Base-by-base conservation (phyloP, 2,329 filamentous ascomycete species). In the Monilinia fructicola region DNA sequence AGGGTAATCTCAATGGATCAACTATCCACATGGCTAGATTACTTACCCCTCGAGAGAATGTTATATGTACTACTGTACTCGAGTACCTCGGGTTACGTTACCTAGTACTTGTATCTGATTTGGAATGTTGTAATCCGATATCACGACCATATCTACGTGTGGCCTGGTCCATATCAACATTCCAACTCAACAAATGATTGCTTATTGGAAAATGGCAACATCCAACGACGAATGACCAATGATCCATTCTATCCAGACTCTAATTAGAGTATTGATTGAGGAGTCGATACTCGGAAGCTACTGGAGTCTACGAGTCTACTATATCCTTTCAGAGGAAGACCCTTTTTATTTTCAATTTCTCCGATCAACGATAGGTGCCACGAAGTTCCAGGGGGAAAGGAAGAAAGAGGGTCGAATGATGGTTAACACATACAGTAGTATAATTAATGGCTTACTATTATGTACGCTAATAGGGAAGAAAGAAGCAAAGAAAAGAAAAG, bases 221-320 rank as follows among this genome's bases (percentile, higher is more conserved):
- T 31, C 56, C 28, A 48, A 48, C 26, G 42, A 60, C 42, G 42
- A 35, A 35, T 35, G 40, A n/a, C 55, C 46, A 40, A 55, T 55
- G 21, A 42, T 54, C 40, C 54, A 55, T 35, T 40, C 54, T 40
- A 14, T 35, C n/a, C n/a, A n/a, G n/a, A n/a, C n/a, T n/a, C n/a
- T n/a, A n/a, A n/a, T n/a, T n/a, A n/a, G n/a, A n/a, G n/a, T n/a
- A n/a, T n/a, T n/a, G n/a, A 40, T n/a, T 26, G n/a, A 40, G 46
- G 23, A 50, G 9, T 23, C 31, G 5, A 35, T 35, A 35, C 31
- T 35, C 31, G 31, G 31, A 35, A 35, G 9, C 31, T 35, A n/a
- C 4, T 50, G 21, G 6, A 50, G 18, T 10, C 46, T 11, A n/a
- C n/a, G n/a, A n/a, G n/a, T n/a, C n/a, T n/a, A n/a, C n/a, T n/a